Conservation (phyloP, 371 early-diverging fungal species). For the Mucor velutinosus region DNA sequence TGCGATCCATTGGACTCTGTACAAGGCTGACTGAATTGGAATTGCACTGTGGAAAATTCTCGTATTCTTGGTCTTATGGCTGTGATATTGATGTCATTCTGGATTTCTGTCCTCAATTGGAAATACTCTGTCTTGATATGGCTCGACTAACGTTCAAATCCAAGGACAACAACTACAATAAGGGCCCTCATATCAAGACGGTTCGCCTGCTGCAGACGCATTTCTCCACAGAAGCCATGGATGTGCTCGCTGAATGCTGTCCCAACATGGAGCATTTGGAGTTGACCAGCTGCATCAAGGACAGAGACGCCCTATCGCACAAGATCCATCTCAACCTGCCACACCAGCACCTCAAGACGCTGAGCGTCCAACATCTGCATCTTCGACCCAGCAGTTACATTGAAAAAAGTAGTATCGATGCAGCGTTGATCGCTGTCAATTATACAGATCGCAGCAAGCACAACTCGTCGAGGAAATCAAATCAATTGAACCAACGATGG, state of each 20-base stretch:
- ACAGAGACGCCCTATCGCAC: neutral
- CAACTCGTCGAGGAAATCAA: neutral
- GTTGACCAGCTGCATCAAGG: constrained; percentile 9
- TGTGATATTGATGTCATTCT: constrained; percentile 14
- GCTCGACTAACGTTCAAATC: neutral
- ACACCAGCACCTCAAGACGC: neutral
- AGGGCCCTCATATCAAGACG: neutral
- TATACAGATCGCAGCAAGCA: neutral
- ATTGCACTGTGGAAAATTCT: constrained; percentile 6
- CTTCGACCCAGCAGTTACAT: constrained; percentile 8
- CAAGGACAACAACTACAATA: neutral
- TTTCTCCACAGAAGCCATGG: constrained; percentile 8
- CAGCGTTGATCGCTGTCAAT: neutral
- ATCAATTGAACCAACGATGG: neutral
- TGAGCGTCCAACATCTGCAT: neutral
- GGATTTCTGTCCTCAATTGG: constrained; percentile 2
- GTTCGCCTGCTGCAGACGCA: constrained; percentile 4
- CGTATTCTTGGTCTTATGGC: constrained; percentile 12
- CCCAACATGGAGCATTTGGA: constrained; percentile 5
- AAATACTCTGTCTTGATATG: neutral
- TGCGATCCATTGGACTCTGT: neutral
- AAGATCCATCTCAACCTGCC: neutral
- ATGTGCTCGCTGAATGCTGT: constrained; percentile 1
- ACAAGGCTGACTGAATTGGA: constrained; percentile 5
- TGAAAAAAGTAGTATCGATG: constrained; percentile 6